phyloP scores from a whole-genome alignment of 176 grass and related monocot species.

The Secale cereale region DNA sequence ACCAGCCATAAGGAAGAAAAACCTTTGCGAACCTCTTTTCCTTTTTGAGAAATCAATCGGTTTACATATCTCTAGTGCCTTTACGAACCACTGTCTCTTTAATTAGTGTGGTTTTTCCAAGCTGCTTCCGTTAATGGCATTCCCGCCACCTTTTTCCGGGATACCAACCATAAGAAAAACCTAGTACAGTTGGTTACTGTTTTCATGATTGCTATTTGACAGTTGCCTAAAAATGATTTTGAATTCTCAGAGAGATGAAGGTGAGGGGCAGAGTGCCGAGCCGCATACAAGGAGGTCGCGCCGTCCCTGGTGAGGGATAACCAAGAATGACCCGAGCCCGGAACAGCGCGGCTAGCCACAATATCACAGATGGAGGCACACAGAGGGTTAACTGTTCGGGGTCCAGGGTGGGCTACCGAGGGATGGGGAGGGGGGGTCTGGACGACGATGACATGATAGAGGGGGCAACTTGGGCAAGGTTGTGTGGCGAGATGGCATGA shows the following conservation, averaged over 20 bases:
- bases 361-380: background rate
- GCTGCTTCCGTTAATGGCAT: too few species aligned
- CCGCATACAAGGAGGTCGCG: background rate
- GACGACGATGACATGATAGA: too few species aligned
- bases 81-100: too few species aligned
- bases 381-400: background rate
- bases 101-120: too few species aligned
- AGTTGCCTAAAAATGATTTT: background rate
- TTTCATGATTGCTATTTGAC: background rate
- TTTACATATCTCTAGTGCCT: too few species aligned
- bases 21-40: too few species aligned
- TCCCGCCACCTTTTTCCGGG: too few species aligned
- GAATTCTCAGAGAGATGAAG: background rate
- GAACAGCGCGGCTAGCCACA: background rate
- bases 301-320: background rate
- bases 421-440: background rate
- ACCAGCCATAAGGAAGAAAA: background rate
- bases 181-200: background rate
- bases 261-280: too few species aligned
- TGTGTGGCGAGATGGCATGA: background rate
- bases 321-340: background rate
- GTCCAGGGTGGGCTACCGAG: background rate
- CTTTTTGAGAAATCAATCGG: too few species aligned
- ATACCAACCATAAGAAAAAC: too few species aligned
- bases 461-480: background rate